Conservation (phyloP, 345 rosid genomes). For the Tarenaya hassleriana region DNA sequence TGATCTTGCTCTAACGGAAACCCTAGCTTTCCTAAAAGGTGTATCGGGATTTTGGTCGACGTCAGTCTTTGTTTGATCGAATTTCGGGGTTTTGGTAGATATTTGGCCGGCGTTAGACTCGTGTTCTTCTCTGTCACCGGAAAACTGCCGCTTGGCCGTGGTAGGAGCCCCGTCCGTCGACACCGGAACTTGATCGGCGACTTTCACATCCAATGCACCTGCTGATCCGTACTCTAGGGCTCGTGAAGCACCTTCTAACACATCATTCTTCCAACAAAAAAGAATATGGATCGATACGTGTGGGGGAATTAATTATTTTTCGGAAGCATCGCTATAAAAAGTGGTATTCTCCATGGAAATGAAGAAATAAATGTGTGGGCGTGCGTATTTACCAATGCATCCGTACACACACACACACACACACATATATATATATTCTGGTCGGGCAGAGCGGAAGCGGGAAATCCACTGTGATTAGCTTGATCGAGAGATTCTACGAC, state of each 20-base stretch:
- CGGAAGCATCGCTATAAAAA: background rate
- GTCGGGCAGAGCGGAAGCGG: constrained; percentile 94
- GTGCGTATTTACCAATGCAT: too few species aligned
- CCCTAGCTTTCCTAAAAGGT: constrained; percentile 56
- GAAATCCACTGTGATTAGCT: constrained; percentile 71
- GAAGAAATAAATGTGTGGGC: too few species aligned
- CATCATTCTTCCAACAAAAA: constrained; percentile 13
- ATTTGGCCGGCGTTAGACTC: constrained; percentile 39
- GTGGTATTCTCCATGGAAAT: too few species aligned
- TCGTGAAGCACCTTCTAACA: constrained; percentile 11
- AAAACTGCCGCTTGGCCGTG: constrained; percentile 17
- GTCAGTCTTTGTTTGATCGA: constrained; percentile 34
- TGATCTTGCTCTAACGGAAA: constrained; percentile 54
- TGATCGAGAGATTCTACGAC: constrained; percentile 79
- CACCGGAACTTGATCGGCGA: constrained; percentile 18
- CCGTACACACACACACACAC: background rate
- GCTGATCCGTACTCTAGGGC: constrained; percentile 8
- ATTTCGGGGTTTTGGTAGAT: constrained; percentile 40
- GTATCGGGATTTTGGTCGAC: constrained; percentile 41
- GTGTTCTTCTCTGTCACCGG: constrained; percentile 33
- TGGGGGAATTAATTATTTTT: background rate
- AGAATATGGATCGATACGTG: background rate
- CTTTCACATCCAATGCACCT: constrained; percentile 28
- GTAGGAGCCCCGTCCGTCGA: background rate
- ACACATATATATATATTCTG: constrained; percentile 12